Evolutionary conservation across 441 rosid genomes (phyloP).

Genomic region (Theobroma grandiflorum): DNA sequence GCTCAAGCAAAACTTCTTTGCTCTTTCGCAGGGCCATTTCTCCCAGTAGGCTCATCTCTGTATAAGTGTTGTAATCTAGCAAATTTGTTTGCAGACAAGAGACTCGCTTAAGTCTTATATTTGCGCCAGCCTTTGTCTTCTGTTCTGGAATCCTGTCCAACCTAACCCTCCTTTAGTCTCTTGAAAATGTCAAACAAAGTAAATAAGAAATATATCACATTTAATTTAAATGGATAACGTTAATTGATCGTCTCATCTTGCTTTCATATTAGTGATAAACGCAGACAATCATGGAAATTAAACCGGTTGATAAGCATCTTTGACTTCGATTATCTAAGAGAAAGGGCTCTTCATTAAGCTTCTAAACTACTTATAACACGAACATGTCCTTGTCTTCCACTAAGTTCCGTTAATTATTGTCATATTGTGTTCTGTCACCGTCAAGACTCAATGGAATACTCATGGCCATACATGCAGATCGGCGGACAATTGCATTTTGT

Average conservation of each 20-base stretch:
- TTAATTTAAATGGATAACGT: constrained; percentile 24
- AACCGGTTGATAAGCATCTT: neutral
- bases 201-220: neutral
- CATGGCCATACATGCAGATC: neutral
- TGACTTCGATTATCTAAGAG: neutral
- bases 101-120: neutral
- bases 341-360: neutral
- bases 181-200: neutral
- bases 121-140: neutral
- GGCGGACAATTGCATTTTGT: neutral
- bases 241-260: constrained; percentile 14
- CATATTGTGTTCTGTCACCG: neutral
- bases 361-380: neutral
- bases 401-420: neutral
- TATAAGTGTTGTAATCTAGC: neutral
- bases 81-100: neutral
- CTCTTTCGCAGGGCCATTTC: neutral
- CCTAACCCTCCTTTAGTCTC: too few species aligned
- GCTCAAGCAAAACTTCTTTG: constrained; percentile 16
- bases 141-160: neutral
- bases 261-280: constrained; percentile 17
- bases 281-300: neutral
- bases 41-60: constrained; percentile 4
- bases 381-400: neutral
- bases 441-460: neutral